Evolutionary conservation across 257 asterid species (phyloP).

Genomic region (Eucommia ulmoides): DNA sequence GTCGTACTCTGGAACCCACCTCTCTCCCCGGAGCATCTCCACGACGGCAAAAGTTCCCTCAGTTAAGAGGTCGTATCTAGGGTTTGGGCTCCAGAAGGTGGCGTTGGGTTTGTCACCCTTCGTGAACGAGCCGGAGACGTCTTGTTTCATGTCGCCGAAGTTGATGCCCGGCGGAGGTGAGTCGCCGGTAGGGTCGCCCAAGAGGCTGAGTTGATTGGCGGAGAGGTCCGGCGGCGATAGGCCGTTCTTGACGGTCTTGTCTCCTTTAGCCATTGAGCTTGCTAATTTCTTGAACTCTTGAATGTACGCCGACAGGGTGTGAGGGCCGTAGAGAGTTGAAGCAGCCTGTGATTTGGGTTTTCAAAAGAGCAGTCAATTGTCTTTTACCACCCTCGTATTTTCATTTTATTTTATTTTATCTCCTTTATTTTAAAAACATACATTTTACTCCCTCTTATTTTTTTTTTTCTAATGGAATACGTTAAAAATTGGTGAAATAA

Average conservation of each 20-base stretch:
- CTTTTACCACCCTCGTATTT: too few species aligned
- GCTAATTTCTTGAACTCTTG: conserved; percentile 60
- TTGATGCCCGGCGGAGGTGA: conserved; percentile 35
- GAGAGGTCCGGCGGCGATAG: conserved; percentile 50
- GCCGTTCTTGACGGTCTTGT: conserved; percentile 12
- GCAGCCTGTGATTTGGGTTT: conserved; percentile 28
- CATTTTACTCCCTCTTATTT: too few species aligned
- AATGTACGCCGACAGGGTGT: conserved; percentile 48
- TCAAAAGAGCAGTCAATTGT: too few species aligned
- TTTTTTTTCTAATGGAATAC: too few species aligned
- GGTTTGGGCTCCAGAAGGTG: conserved; percentile 47
- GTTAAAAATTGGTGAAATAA: too few species aligned
- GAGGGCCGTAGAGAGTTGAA: conserved; percentile 56
- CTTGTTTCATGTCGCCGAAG: conserved; percentile 42
- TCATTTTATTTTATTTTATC: too few species aligned
- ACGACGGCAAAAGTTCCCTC: conserved; percentile 46
- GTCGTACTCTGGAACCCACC: conserved; percentile 31
- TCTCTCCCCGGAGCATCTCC: conserved; percentile 25
- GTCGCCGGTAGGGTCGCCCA: conserved; percentile 32
- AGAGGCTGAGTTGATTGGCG: conserved; percentile 27
- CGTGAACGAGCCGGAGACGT: conserved; percentile 12
- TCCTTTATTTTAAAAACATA: too few species aligned
- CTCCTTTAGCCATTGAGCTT: conserved; percentile 33
- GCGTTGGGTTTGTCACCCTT: conserved; percentile 27
- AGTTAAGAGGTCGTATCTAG: conserved; percentile 39